phyloP scores from a whole-genome alignment of 2,329 filamentous ascomycete genomes.

The Helicocarpus griseus region DNA sequence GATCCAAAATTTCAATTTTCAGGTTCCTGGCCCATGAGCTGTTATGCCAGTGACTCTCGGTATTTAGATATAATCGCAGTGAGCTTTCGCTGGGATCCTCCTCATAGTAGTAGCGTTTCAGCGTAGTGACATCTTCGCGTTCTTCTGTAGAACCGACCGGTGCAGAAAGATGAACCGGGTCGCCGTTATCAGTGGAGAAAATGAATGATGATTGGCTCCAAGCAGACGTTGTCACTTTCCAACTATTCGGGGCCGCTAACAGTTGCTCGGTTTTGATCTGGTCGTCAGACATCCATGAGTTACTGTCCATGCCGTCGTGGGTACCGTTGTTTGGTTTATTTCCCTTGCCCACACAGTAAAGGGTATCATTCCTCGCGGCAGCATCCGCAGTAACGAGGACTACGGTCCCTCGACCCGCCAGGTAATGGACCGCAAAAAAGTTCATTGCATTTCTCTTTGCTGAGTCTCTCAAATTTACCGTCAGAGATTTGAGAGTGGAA shows the following conservation, averaged over 20 bases:
- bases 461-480: slow-evolving; percentile 3
- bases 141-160: not conserved
- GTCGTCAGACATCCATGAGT: slow-evolving; percentile 15
- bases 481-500: not conserved
- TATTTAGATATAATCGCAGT: not conserved
- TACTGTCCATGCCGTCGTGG: slow-evolving; percentile 8
- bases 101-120: not conserved
- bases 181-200: not conserved
- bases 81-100: not conserved
- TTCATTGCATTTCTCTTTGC: slow-evolving; percentile 9
- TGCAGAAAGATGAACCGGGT: not conserved
- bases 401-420: slow-evolving; percentile 9
- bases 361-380: slow-evolving; percentile 6
- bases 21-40: not conserved
- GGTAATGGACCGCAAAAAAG: slow-evolving; percentile 13
- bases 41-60: not conserved
- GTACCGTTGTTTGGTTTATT: not conserved
- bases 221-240: not conserved
- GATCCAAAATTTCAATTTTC: slow-evolving; percentile 9
- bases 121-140: not conserved
- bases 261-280: slow-evolving; percentile 4
- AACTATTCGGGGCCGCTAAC: not conserved
- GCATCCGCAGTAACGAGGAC: slow-evolving; percentile 5
- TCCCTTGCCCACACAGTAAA: slow-evolving; percentile 1
- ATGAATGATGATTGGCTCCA: not conserved